phyloP scores from a whole-genome alignment of 2,329 filamentous ascomycete genomes.

The Neonectria faginata region DNA sequence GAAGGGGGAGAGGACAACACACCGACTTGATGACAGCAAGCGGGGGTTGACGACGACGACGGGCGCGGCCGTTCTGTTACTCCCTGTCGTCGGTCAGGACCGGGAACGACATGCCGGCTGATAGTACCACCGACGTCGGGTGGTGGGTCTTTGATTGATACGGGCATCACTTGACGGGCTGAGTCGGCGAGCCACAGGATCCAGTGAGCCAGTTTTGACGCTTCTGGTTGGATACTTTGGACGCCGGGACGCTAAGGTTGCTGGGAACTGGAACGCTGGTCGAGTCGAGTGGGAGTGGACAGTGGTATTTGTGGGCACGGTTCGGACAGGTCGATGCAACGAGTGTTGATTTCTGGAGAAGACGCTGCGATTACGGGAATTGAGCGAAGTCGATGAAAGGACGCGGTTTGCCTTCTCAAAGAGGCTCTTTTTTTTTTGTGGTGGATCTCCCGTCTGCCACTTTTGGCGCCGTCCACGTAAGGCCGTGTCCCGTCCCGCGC shows the following conservation, averaged over 20 bases:
- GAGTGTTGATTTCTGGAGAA: not conserved
- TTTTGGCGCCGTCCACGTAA: not conserved
- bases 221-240: constrained; percentile 45
- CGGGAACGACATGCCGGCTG: constrained; percentile 41
- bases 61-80: constrained; percentile 37
- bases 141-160: constrained; percentile 43
- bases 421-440: not conserved
- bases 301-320: constrained; percentile 26
- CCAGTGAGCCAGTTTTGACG: constrained; percentile 42
- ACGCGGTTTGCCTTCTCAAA: not conserved
- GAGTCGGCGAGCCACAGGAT: constrained; percentile 39
- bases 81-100: constrained; percentile 45
- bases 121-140: constrained; percentile 46
- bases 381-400: not conserved
- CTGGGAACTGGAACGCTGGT: constrained; percentile 23
- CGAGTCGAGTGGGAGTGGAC: constrained; percentile 18
- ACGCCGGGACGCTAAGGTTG: constrained; percentile 39
- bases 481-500: not conserved
- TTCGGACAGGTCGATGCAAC: not conserved
- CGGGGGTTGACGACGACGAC: constrained; percentile 41
- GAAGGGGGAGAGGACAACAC: constrained; percentile 41
- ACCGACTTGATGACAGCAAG: constrained; percentile 38
- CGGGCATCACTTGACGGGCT: constrained; percentile 40
- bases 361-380: not conserved
- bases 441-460: not conserved